Conservation (phyloP, 805 yeast genomes). For the Ogataea populi-albae region DNA sequence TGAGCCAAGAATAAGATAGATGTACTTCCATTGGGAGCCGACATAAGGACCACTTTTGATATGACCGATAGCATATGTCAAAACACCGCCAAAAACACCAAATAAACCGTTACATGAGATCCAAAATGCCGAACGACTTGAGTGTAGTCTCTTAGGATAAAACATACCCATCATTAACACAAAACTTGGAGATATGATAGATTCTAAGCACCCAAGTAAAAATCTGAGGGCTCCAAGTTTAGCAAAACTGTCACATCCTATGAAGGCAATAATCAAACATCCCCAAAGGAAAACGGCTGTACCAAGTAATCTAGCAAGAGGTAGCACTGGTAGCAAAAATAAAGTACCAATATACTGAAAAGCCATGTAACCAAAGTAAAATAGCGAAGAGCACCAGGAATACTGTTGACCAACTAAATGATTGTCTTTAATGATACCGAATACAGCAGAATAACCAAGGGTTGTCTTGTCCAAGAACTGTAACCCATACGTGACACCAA, state of each 20-base stretch:
- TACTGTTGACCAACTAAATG: slow-evolving; percentile 41
- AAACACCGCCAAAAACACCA: slow-evolving; percentile 29
- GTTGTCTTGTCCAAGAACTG: slow-evolving; percentile 59
- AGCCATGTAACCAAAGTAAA: slow-evolving; percentile 55
- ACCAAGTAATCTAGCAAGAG: slow-evolving; percentile 49
- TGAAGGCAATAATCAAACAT: slow-evolving; percentile 47
- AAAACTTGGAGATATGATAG: slow-evolving; percentile 36
- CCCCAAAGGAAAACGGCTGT: slow-evolving; percentile 59
- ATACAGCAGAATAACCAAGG: slow-evolving; percentile 49
- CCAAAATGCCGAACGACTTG: slow-evolving; percentile 33
- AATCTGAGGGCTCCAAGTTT: slow-evolving; percentile 45
- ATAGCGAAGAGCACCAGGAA: slow-evolving; percentile 32
- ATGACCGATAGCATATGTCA: slow-evolving; percentile 26
- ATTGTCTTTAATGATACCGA: slow-evolving; percentile 50
- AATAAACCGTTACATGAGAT: slow-evolving; percentile 32
- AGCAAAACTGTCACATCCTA: slow-evolving; percentile 38
- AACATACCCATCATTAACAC: slow-evolving; percentile 30
- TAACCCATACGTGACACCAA: slow-evolving; percentile 46
- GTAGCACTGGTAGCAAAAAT: slow-evolving; percentile 49
- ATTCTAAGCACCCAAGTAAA: slow-evolving; percentile 40
- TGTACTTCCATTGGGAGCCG: slow-evolving; percentile 40
- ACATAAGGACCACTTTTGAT: slow-evolving; percentile 36
- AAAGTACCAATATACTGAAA: slow-evolving; percentile 49
- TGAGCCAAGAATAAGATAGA: slow-evolving; percentile 42
- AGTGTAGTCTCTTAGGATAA: slow-evolving; percentile 26